phyloP scores from a whole-genome alignment of 257 asterid genomes.

The Lavandula angustifolia region DNA sequence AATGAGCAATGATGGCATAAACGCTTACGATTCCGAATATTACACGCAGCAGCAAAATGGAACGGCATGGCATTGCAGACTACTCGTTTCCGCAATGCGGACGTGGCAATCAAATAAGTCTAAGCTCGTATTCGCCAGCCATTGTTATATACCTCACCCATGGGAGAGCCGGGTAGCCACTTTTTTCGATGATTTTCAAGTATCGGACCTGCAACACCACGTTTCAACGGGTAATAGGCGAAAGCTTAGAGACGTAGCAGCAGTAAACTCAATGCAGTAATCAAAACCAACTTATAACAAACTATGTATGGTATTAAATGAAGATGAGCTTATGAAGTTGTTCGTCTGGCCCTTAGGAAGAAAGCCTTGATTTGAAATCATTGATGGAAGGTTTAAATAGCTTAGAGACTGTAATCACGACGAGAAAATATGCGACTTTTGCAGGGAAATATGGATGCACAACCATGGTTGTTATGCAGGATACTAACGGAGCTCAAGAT shows the following conservation, averaged over 20 bases:
- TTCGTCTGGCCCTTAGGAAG: no score
- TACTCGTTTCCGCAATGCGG: background rate
- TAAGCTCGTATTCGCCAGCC: constrained; percentile 91
- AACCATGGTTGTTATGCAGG: no score
- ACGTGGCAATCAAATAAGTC: constrained; percentile 48
- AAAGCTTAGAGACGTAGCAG: no score
- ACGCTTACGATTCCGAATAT: constrained; percentile 34
- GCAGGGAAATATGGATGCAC: background rate
- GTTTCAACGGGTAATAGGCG: background rate
- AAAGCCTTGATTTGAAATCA: no score
- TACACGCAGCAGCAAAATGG: constrained; percentile 34
- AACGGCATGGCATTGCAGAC: constrained; percentile 4
- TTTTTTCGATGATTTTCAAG: constrained; percentile 85
- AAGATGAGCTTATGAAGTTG: background rate
- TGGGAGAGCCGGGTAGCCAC: constrained; percentile 90
- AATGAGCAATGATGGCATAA: constrained; percentile 23
- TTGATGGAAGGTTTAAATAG: no score
- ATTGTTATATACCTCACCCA: constrained; percentile 89
- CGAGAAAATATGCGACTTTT: background rate
- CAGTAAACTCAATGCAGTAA: no score
- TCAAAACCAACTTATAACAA: no score
- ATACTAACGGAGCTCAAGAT: no score
- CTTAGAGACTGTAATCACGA: no score
- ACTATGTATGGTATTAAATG: background rate
- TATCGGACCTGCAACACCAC: constrained; percentile 61